Conservation (phyloP, 2,329 filamentous ascomycete species). For the Elsinoe arachidis region DNA sequence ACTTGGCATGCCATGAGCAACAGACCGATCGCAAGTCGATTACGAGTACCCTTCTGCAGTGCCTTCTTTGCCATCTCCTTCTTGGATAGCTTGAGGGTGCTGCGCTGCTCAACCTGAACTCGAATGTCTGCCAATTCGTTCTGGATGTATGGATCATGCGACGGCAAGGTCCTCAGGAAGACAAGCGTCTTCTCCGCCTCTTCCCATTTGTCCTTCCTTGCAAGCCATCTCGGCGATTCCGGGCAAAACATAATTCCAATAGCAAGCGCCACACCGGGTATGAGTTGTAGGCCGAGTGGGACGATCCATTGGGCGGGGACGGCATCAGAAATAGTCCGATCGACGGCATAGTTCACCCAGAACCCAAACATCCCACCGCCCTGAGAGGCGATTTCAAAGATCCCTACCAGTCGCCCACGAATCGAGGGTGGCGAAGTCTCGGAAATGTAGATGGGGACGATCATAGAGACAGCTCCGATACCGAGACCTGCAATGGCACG, state of each 20-base stretch:
- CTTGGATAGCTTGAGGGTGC: constrained; percentile 52
- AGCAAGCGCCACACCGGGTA: constrained; percentile 32
- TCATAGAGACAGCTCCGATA: constrained; percentile 31
- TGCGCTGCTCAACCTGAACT: constrained; percentile 36
- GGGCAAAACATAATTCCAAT: constrained; percentile 31
- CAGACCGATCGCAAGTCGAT: constrained; percentile 15
- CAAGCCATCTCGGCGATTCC: constrained; percentile 29
- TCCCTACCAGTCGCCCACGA: constrained; percentile 55
- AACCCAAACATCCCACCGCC: constrained; percentile 45
- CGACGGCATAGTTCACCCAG: constrained; percentile 36
- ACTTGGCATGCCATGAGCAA: constrained; percentile 24
- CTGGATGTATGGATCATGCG: constrained; percentile 36
- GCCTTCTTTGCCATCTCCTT: constrained; percentile 53
- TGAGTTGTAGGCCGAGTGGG: constrained; percentile 44
- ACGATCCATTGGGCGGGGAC: constrained; percentile 53
- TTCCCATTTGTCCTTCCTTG: constrained; percentile 28
- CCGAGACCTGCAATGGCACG: constrained; percentile 32
- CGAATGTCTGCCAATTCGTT: constrained; percentile 43
- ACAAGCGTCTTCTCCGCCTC: constrained; percentile 35
- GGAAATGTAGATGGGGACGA: constrained; percentile 32
- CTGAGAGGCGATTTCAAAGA: constrained; percentile 60
- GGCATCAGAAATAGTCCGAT: constrained; percentile 36
- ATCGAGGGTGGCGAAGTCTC: constrained; percentile 50
- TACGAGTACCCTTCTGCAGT: constrained; percentile 28
- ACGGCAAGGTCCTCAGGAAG: constrained; percentile 38